These are phyloP conservation scores for Stereocaulon alpinum DNA, from an alignment of 495 filamentous ascomycete species.

Conservation along the genomic window DNA sequence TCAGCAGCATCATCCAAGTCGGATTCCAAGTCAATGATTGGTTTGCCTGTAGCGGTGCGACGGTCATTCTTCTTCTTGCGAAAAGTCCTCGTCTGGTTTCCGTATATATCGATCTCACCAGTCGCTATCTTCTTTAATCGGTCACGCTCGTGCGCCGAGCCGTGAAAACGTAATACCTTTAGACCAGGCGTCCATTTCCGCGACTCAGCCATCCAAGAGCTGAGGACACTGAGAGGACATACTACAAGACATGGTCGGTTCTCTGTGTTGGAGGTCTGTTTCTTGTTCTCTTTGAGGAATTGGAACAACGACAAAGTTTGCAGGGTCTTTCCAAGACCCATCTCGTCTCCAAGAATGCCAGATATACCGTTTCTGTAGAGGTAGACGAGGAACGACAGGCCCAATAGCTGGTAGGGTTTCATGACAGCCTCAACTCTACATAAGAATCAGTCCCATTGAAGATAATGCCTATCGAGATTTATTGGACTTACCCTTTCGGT, in stretches of 20 bases:
- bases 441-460: slow-evolving; percentile 1
- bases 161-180: slow-evolving; percentile 47
- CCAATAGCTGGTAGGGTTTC: slow-evolving; percentile 55
- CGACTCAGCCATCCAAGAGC: slow-evolving; percentile 47
- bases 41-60: slow-evolving; percentile 26
- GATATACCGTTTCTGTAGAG: slow-evolving; percentile 49
- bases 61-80: slow-evolving; percentile 18
- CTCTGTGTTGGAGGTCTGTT: slow-evolving; percentile 23
- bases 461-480: not conserved
- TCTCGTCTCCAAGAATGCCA: slow-evolving; percentile 50
- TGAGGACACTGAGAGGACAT: slow-evolving; percentile 49
- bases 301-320: slow-evolving; percentile 51
- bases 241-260: slow-evolving; percentile 47
- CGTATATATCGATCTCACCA: slow-evolving; percentile 32
- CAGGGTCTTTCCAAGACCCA: slow-evolving; percentile 55
- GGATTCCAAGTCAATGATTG: slow-evolving; percentile 27
- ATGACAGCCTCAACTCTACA: slow-evolving; percentile 38
- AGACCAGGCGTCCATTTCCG: slow-evolving; percentile 48
- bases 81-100: slow-evolving; percentile 28
- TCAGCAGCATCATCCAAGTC: slow-evolving; percentile 27
- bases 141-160: slow-evolving; percentile 37
- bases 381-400: slow-evolving; percentile 50
- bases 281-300: slow-evolving; percentile 33
- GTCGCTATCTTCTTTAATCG: slow-evolving; percentile 40
- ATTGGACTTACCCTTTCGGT: slow-evolving; percentile 33